Base-by-base conservation (phyloP, 2,329 filamentous ascomycete genomes). In the Exserohilum turcica region DNA sequence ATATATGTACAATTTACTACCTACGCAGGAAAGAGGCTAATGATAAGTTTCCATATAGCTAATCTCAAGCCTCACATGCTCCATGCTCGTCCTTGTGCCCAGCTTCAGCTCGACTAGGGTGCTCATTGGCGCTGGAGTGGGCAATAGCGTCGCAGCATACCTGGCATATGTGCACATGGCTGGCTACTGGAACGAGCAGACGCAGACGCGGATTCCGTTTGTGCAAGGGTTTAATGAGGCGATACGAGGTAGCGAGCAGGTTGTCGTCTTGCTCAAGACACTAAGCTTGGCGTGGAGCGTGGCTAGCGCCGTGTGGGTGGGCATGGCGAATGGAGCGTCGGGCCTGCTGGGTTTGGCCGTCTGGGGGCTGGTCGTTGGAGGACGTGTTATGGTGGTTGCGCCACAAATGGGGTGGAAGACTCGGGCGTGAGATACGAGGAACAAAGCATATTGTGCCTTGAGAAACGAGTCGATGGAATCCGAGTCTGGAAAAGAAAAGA, bases 201-300 rank as follows among this genome's bases (percentile, higher is more conserved):
- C 57, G 0, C 73, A 74, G 44, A 62, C 63, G 3, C 65, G 65
- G 21, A 57, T 76, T 1, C 74, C 74, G 13, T 70, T 76, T 42
- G 60, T 74, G 1, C 54, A 70, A 36, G 65, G 68, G 8, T 76
- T 71, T 56, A 76, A 76, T 48, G 66, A 74, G 38, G 73, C 74
- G 2, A 64, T 76, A 9, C 43, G 57, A 6, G 71, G 71, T 1
- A 71, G 68, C 10, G 66, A 70, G 54, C 54, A 52, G n/a, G 63
- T 72, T 2, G 65, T 70, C 0, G 27, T 48, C 18, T 8, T 72
- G 9, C 49, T 73, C 18, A 65, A 64, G 12, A 46, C 60, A 13
- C 36, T 68, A 50, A 46, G 48, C 18, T 33, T 56, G 15, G 60
- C 50, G 1, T 72, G 70, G 70, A 59, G 47, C 1, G 55, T 43